These are phyloP conservation scores for Moesziomyces globuligerus DNA, from an alignment of 1,284 basidiomycete genomes.

Conservation along the genomic window DNA sequence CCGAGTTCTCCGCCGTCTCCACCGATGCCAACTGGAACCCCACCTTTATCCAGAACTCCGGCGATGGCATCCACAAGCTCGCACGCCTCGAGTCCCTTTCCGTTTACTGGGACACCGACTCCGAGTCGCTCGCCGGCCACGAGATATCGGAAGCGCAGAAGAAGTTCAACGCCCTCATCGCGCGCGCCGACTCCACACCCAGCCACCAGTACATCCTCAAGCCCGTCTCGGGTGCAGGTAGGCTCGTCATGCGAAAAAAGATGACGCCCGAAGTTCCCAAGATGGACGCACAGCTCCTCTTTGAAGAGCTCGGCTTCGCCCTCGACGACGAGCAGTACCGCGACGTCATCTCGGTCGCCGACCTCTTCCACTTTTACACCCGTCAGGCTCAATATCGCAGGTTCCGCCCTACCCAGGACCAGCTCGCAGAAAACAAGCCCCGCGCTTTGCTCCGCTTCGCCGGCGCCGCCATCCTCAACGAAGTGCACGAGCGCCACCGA, in stretches of 20 bases:
- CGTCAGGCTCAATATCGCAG: conserved; percentile 78
- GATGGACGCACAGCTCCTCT: conserved; percentile 87
- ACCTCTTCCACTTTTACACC: conserved; percentile 96
- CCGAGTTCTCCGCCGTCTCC: conserved; percentile 91
- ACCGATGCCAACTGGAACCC: conserved; percentile 90
- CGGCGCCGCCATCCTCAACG: conserved; percentile 80
- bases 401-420: conserved; percentile 76
- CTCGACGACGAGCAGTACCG: conserved; percentile 96
- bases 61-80: conserved; percentile 91
- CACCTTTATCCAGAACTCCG: conserved; percentile 92
- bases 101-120: conserved; percentile 96
- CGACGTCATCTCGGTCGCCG: conserved; percentile 89
- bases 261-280: conserved; percentile 77
- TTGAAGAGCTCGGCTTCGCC: conserved; percentile 92
- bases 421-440: conserved; percentile 76
- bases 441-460: conserved; percentile 85
- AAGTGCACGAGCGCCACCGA: conserved; percentile 83
- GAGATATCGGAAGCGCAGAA: conserved; percentile 76
- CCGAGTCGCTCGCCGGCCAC: conserved; percentile 79
- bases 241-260: conserved; percentile 80
- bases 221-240: conserved; percentile 94
- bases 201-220: conserved; percentile 93
- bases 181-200: conserved; percentile 47
- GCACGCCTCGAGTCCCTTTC: conserved; percentile 88
- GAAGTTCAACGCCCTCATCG: conserved; percentile 78